phyloP scores from a whole-genome alignment of 1,284 basidiomycete species.

The Chondrostereum purpureum region DNA sequence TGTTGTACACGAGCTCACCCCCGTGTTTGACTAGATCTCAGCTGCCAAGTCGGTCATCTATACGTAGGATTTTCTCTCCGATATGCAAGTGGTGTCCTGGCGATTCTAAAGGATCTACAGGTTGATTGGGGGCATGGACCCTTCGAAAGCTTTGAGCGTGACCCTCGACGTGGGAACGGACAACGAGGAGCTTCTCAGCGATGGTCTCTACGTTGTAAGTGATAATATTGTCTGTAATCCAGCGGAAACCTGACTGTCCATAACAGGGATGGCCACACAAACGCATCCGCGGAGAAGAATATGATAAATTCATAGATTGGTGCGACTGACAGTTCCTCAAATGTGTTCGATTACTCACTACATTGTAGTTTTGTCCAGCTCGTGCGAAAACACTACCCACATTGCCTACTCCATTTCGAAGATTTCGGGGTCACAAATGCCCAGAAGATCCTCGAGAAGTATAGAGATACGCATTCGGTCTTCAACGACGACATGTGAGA shows the following conservation, averaged over 20 bases:
- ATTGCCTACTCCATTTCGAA: constrained; percentile 65
- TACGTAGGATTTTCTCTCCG: no score
- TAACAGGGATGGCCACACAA: constrained; percentile 58
- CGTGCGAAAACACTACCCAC: constrained; percentile 39
- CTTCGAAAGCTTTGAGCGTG: constrained; percentile 57
- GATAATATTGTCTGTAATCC: neutral
- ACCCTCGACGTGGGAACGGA: constrained; percentile 77
- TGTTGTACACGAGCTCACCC: no score
- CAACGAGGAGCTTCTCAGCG: constrained; percentile 57
- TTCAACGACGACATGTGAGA: constrained; percentile 79
- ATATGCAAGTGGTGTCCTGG: no score
- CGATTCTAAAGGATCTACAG: no score
- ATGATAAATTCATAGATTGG: constrained; percentile 67
- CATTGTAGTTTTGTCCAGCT: constrained; percentile 40
- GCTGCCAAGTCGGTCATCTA: constrained; percentile 86
- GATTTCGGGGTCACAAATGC: constrained; percentile 78
- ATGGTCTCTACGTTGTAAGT: constrained; percentile 62
- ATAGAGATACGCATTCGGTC: constrained; percentile 58
- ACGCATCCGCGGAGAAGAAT: constrained; percentile 59
- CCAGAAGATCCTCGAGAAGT: constrained; percentile 62
- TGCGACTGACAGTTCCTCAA: constrained; percentile 20
- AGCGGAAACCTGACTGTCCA: neutral
- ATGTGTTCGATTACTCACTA: neutral
- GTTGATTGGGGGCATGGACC: constrained; percentile 77
- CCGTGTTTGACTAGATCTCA: constrained; percentile 59